phyloP scores from a whole-genome alignment of 1,284 basidiomycete species.

The Moniliophthora roreri region DNA sequence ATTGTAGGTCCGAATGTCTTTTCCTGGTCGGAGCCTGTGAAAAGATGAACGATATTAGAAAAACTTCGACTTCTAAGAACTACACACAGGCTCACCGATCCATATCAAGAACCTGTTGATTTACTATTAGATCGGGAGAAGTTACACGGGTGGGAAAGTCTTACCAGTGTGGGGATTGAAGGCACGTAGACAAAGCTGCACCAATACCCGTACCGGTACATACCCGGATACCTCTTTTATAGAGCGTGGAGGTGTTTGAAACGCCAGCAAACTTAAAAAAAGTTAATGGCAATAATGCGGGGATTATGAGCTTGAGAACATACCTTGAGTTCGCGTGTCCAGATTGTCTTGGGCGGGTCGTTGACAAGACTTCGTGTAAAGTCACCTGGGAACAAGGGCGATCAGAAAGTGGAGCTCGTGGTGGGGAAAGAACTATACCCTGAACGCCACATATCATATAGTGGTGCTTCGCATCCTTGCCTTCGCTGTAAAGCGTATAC shows the following conservation, averaged over 20 bases:
- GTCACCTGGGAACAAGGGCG: conserved; percentile 54
- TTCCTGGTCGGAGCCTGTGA: conserved; percentile 68
- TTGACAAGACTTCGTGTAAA: conserved; percentile 71
- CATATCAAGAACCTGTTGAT: conserved; percentile 67
- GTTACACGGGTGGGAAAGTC: conserved; percentile 20
- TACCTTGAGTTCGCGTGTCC: conserved; percentile 76
- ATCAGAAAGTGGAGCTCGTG: conserved; percentile 1
- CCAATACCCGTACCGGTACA: conserved; percentile 80
- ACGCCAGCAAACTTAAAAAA: conserved; percentile 62
- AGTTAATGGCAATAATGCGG: conserved; percentile 2
- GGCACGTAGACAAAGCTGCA: conserved; percentile 71
- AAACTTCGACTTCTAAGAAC: conserved; percentile 7
- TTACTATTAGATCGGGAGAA: too few relatives aligned
- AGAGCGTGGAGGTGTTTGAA: conserved; percentile 74
- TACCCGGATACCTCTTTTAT: conserved; percentile 73
- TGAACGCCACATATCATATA: conserved; percentile 79
- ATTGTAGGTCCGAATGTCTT: conserved; percentile 79
- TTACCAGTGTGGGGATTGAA: conserved; percentile 70
- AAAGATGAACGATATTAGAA: conserved; percentile 2
- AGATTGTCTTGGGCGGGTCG: conserved; percentile 63
- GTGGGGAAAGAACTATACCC: conserved; percentile 35
- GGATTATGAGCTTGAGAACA: conserved; percentile 8
- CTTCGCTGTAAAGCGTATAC: conserved; percentile 46
- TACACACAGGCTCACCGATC: conserved; percentile 52
- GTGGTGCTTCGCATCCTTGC: conserved; percentile 67